Conservation (phyloP, 2,329 filamentous ascomycete genomes). For the Botryotinia globosa region DNA sequence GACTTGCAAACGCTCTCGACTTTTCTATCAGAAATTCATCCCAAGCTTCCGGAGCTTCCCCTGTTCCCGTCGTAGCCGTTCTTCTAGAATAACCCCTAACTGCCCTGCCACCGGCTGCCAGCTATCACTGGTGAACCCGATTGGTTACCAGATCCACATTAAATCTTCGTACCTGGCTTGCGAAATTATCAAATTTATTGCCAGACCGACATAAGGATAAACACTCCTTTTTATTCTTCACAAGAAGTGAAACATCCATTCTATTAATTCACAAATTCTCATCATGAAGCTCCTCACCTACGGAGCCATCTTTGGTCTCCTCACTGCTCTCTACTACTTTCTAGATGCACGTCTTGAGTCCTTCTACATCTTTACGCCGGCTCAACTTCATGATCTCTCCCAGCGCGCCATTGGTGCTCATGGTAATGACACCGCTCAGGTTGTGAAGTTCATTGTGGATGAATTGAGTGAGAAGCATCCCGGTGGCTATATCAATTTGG, state of each 20-base stretch:
- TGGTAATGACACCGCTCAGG: slow-evolving; percentile 69
- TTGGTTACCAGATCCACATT: slow-evolving; percentile 7
- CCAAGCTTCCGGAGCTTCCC: slow-evolving; percentile 13
- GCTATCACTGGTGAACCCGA: background rate
- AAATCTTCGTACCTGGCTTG: background rate
- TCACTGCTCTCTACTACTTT: slow-evolving; percentile 53
- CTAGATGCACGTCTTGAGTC: slow-evolving; percentile 51
- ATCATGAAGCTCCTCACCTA: slow-evolving; percentile 42
- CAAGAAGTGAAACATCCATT: background rate
- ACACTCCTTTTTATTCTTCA: background rate
- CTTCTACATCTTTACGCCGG: slow-evolving; percentile 74
- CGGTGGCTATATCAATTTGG: slow-evolving; percentile 58
- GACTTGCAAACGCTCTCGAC: background rate
- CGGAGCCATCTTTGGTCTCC: slow-evolving; percentile 51
- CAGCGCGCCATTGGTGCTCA: slow-evolving; percentile 63
- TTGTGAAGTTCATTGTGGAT: slow-evolving; percentile 67
- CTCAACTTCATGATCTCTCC: slow-evolving; percentile 66
- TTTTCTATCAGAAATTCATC: background rate
- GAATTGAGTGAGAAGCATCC: slow-evolving; percentile 57
- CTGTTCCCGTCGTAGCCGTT: background rate
- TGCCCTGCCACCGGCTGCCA: slow-evolving; percentile 5
- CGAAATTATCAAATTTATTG: slow-evolving; percentile 13
- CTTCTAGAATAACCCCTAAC: background rate
- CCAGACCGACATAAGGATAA: background rate
- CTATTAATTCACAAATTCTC: background rate